These are phyloP conservation scores for Epichloe sylvatica DNA, from an alignment of 2,329 filamentous ascomycete species.

Conservation along the genomic window DNA sequence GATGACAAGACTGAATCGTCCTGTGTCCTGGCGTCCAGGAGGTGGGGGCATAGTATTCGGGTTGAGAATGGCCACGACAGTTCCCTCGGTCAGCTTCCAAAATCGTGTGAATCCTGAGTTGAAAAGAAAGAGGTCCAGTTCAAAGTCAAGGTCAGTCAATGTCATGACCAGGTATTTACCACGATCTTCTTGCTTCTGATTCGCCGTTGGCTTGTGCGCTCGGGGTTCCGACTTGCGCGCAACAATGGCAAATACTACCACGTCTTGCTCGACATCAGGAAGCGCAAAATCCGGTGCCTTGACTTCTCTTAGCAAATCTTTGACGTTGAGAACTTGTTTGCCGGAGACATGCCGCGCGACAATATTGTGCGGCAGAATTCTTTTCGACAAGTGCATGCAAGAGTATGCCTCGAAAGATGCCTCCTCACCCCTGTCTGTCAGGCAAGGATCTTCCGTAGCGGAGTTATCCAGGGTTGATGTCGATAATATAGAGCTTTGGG, in stretches of 20 bases:
- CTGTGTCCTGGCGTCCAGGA: constrained; percentile 58
- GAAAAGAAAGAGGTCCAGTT: constrained; percentile 86
- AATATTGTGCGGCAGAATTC: constrained; percentile 68
- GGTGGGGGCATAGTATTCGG: constrained; percentile 82
- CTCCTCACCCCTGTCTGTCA: constrained; percentile 13
- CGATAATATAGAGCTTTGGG: constrained; percentile 8
- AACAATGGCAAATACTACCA: constrained; percentile 78
- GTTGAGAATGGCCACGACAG: constrained; percentile 82
- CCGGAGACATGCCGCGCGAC: constrained; percentile 64
- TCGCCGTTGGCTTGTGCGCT: constrained; percentile 34
- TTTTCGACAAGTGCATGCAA: constrained; percentile 65
- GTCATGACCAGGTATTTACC: constrained; percentile 90
- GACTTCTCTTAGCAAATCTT: constrained; percentile 66
- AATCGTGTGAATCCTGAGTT: constrained; percentile 80
- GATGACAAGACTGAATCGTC: constrained; percentile 73
- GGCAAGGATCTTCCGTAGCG: constrained; percentile 6
- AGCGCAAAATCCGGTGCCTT: constrained; percentile 72
- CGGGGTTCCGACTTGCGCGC: constrained; percentile 78
- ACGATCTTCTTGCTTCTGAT: constrained; percentile 37
- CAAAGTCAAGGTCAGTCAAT: constrained; percentile 78
- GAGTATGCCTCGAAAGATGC: constrained; percentile 76
- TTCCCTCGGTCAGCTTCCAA: constrained; percentile 89
- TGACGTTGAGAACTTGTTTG: constrained; percentile 65
- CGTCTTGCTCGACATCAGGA: constrained; percentile 72
- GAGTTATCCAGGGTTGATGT: not conserved